Percentiles rank a stretch among this genome's conserved stretches.
Evolutionary conservation across 2,329 filamentous ascomycete species (phyloP).

Genomic region (Fusarium sp.): DNA sequence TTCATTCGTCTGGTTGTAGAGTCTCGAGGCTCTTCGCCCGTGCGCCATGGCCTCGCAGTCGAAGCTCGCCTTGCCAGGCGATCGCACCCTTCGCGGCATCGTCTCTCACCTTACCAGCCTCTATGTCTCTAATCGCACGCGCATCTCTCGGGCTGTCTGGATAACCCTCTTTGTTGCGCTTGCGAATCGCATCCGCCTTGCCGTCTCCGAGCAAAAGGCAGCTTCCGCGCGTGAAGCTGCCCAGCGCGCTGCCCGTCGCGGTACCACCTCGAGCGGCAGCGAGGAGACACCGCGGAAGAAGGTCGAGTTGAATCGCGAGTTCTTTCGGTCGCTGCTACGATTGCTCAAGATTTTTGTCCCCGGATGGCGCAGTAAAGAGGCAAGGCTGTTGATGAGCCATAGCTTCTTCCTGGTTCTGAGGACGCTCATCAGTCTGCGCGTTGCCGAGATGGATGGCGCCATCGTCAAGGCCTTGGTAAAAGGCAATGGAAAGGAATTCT

Average conservation of each 20-base stretch:
- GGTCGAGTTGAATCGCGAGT: slow-evolving; percentile 91
- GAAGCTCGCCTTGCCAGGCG: slow-evolving; percentile 70
- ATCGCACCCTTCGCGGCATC: slow-evolving; percentile 72
- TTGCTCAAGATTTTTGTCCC: slow-evolving; percentile 90
- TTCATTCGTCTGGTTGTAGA: not conserved
- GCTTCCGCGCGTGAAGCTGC: slow-evolving; percentile 76
- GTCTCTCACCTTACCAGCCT: slow-evolving; percentile 74
- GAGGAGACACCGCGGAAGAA: slow-evolving; percentile 70
- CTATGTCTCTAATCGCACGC: slow-evolving; percentile 82
- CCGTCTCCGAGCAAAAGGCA: slow-evolving; percentile 92
- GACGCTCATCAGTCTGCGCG: slow-evolving; percentile 93
- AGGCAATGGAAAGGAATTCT: slow-evolving; percentile 89
- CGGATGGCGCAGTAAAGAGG: slow-evolving; percentile 88
- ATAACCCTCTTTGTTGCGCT: slow-evolving; percentile 83
- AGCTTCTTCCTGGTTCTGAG: slow-evolving; percentile 91
- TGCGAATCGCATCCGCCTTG: slow-evolving; percentile 87
- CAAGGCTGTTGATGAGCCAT: slow-evolving; percentile 86
- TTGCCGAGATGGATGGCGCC: slow-evolving; percentile 93
- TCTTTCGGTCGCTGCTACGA: slow-evolving; percentile 77
- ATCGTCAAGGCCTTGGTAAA: slow-evolving; percentile 93
- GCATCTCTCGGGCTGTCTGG: slow-evolving; percentile 86
- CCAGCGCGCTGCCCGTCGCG: slow-evolving; percentile 60
- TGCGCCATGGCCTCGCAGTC: slow-evolving; percentile 77
- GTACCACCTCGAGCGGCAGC: slow-evolving; percentile 57
- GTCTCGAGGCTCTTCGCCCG: slow-evolving; percentile 6